These are phyloP conservation scores for Phytophthora constricta DNA, from an alignment of 352 stramenopile species.

Conservation along the genomic window DNA sequence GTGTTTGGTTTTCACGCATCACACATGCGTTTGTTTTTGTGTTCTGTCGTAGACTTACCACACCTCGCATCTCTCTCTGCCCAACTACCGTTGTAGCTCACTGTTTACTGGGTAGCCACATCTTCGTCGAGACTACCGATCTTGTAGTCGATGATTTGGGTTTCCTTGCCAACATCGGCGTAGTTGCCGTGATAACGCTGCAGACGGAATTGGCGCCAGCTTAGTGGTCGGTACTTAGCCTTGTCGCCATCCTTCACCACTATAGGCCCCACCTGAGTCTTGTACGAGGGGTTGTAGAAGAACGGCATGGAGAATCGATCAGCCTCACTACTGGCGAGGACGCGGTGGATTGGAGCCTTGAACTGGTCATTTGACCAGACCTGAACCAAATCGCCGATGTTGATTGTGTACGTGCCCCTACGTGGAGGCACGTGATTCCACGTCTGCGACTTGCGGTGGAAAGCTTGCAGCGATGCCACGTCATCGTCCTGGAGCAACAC, in stretches of 20 bases:
- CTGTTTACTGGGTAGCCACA: too few species aligned
- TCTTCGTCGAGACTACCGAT: too few species aligned
- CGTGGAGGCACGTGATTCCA: constrained; percentile 55
- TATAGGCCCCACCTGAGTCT: constrained; percentile 57
- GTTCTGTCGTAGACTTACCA: too few species aligned
- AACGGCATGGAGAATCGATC: constrained; percentile 58
- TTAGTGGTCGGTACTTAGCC: constrained; percentile 72
- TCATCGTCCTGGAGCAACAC: constrained; percentile 57
- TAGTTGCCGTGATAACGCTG: constrained; percentile 93
- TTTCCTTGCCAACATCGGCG: constrained; percentile 89
- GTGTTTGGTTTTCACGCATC: too few species aligned
- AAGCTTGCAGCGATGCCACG: constrained; percentile 52
- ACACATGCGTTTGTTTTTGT: too few species aligned
- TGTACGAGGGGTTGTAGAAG: constrained; percentile 71
- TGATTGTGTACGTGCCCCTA: constrained; percentile 63
- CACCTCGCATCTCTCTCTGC: too few species aligned
- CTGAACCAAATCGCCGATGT: constrained; percentile 67
- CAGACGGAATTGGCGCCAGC: too few species aligned
- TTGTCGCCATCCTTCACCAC: constrained; percentile 30
- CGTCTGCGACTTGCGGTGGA: constrained; percentile 42
- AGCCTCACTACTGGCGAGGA: constrained; percentile 35
- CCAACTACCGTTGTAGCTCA: too few species aligned
- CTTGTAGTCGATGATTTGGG: constrained; percentile 90
- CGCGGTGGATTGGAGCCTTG: constrained; percentile 54
- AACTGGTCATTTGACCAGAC: constrained; percentile 67